Evolutionary conservation across 2,329 filamentous ascomycete genomes (phyloP).

Genomic region (Dryadomyces quercus-mongolicae): DNA sequence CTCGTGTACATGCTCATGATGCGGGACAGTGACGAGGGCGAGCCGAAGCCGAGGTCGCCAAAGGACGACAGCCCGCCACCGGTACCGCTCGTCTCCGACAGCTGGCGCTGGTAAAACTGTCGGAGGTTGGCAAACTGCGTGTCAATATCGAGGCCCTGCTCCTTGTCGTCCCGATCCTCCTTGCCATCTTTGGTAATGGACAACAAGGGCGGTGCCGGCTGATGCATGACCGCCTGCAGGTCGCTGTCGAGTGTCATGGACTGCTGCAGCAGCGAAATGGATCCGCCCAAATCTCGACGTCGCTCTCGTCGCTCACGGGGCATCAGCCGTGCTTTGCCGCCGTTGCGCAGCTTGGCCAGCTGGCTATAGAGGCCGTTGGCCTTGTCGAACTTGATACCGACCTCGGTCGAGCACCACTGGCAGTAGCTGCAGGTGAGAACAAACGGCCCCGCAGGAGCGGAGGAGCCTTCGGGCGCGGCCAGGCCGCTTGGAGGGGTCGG

Average conservation of each 20-base stretch:
- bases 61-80: conserved; percentile 33
- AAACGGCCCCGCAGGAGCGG: conserved; percentile 38
- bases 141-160: conserved; percentile 45
- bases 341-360: conserved; percentile 57
- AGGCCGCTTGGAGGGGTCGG: conserved; percentile 26
- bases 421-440: conserved; percentile 83
- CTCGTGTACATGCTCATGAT: conserved; percentile 83
- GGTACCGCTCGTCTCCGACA: conserved; percentile 46
- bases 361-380: conserved; percentile 77
- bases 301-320: conserved; percentile 37
- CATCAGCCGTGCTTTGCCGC: conserved; percentile 38
- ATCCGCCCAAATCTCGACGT: conserved; percentile 31
- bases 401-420: conserved; percentile 82
- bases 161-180: conserved; percentile 15
- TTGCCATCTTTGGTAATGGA: neutral
- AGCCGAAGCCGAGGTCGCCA: conserved; percentile 49
- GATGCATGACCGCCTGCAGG: conserved; percentile 7
- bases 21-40: conserved; percentile 69
- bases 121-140: conserved; percentile 64
- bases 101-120: conserved; percentile 70
- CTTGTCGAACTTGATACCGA: conserved; percentile 82
- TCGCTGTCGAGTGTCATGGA: conserved; percentile 12
- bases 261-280: neutral
- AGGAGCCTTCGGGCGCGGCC: conserved; percentile 29
- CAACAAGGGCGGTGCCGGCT: neutral